A percentile compares a stretch with the other conserved stretches of the same genome.
Conservation (phyloP, 148 eudicot species). For the Rhododendron mucronatum region DNA sequence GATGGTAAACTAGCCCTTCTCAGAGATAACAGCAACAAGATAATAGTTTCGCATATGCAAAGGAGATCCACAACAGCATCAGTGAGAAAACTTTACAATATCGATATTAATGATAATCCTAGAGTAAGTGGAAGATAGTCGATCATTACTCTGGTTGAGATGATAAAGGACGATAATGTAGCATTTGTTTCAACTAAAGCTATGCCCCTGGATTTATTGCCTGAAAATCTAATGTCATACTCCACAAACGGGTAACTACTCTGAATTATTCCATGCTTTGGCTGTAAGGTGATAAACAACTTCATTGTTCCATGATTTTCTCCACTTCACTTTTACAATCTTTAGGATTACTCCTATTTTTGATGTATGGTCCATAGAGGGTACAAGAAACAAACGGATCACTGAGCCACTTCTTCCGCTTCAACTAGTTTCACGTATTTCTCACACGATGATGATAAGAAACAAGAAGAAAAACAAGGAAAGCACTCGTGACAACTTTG, state of each 20-base stretch:
- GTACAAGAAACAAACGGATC: background rate
- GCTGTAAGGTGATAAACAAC: background rate
- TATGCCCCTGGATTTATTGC: background rate
- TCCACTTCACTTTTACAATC: background rate
- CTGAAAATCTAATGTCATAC: background rate
- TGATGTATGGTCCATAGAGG: background rate
- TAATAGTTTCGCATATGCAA: background rate
- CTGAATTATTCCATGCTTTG: background rate
- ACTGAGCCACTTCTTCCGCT: background rate
- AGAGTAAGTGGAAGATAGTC: background rate
- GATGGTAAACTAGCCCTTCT: background rate
- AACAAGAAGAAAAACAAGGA: conserved; percentile 2
- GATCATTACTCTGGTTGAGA: background rate
- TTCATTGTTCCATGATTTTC: background rate
- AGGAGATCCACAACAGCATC: background rate
- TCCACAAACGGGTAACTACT: background rate
- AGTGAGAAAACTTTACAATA: background rate
- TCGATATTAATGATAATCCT: background rate
- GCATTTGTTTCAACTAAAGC: background rate
- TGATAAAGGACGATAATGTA: no score
- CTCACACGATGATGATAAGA: background rate
- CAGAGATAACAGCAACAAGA: background rate
- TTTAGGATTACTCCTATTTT: background rate
- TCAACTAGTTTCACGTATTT: background rate
- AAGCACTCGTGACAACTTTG: background rate